Percentiles rank a stretch among this genome's conserved stretches.
These are phyloP conservation scores for Saccharomycopsis sp. DNA, from an alignment of 805 yeast genomes.

Conservation along the genomic window DNA sequence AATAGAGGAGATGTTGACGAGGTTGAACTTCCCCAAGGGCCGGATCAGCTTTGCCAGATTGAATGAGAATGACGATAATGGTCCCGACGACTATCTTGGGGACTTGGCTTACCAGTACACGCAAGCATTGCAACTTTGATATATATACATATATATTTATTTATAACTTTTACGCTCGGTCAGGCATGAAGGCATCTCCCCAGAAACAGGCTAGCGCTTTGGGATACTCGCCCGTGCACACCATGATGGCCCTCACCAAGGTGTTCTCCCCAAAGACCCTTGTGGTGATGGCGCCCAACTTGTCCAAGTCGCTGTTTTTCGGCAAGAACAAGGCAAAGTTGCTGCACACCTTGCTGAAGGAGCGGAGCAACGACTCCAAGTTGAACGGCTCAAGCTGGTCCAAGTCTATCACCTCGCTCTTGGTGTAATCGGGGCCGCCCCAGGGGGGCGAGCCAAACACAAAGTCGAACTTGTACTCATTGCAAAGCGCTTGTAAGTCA, in stretches of 20 bases:
- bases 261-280: constrained; percentile 37
- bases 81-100: constrained; percentile 10
- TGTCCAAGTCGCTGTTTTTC: constrained; percentile 45
- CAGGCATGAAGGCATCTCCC: constrained; percentile 39
- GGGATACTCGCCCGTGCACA: constrained; percentile 32
- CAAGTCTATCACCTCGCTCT: constrained; percentile 38
- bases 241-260: constrained; percentile 38
- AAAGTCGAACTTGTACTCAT: constrained; percentile 32
- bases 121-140: constrained; percentile 10
- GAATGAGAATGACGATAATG: constrained; percentile 21
- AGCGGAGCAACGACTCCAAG: constrained; percentile 36
- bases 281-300: constrained; percentile 39
- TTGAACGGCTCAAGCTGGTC: constrained; percentile 39
- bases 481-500: constrained; percentile 9
- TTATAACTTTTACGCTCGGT: constrained; percentile 7
- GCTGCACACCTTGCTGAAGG: constrained; percentile 32
- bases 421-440: constrained; percentile 67
- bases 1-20: constrained; percentile 27
- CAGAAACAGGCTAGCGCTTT: constrained; percentile 54
- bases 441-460: constrained; percentile 79
- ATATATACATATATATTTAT: too few species aligned
- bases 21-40: constrained; percentile 35
- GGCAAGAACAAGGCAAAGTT: constrained; percentile 59
- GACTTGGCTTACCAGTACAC: constrained; percentile 21
- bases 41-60: constrained; percentile 29